Percentiles rank a stretch among this genome's conserved stretches.
phyloP scores from a whole-genome alignment of 768 basidiomycete genomes.

The Boletus rufocinnamomeus region DNA sequence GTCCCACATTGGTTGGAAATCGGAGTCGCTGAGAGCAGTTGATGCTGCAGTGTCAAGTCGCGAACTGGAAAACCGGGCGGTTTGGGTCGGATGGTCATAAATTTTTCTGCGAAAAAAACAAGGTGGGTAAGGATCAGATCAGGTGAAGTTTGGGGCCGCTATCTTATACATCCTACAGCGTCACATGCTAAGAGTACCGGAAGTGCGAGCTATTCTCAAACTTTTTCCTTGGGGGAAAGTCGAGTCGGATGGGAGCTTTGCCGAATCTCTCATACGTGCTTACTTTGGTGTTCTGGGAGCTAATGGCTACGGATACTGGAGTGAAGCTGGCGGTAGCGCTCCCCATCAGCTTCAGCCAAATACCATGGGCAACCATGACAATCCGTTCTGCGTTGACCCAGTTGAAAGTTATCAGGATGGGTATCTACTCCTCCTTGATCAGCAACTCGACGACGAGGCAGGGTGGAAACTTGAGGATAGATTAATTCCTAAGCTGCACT shows the following conservation, averaged over 20 bases:
- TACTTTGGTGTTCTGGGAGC: constrained; percentile 41
- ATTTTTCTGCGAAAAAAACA: constrained; percentile 37
- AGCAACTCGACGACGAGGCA: constrained; percentile 33
- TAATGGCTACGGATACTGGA: constrained; percentile 45
- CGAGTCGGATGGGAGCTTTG: constrained; percentile 44
- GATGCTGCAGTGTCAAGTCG: constrained; percentile 36
- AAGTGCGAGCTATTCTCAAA: constrained; percentile 36
- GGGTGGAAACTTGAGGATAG: constrained; percentile 40
- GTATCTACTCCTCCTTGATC: constrained; percentile 35
- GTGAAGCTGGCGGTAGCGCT: constrained; percentile 36
- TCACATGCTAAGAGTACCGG: constrained; percentile 39
- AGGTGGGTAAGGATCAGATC: constrained; percentile 22
- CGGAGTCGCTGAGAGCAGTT: constrained; percentile 3
- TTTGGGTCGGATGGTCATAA: constrained; percentile 36
- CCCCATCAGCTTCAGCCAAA: constrained; percentile 33
- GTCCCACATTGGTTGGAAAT: not conserved
- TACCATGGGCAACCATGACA: constrained; percentile 8
- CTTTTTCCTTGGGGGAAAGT: constrained; percentile 47
- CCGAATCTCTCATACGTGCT: constrained; percentile 36
- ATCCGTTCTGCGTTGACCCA: constrained; percentile 11
- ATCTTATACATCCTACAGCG: constrained; percentile 23
- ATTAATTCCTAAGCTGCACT: constrained; percentile 38
- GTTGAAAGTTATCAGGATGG: constrained; percentile 34
- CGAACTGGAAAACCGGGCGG: constrained; percentile 37
- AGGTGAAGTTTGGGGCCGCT: not conserved